Evolutionary conservation across 805 yeast species (phyloP).

Genomic region (Sugiyamaella smithiae): DNA sequence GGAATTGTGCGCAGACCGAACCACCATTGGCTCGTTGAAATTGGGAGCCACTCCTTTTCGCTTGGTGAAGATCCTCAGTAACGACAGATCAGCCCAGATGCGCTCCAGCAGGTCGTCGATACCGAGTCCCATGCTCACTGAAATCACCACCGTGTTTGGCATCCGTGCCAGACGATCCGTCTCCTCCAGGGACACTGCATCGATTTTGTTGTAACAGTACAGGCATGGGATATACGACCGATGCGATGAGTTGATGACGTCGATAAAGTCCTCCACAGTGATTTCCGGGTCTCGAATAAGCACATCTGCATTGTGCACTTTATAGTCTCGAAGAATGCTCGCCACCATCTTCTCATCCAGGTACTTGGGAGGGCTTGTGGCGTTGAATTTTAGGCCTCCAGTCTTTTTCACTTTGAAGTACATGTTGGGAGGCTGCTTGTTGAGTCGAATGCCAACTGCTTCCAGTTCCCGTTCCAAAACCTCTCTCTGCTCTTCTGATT

Average conservation of each 20-base stretch:
- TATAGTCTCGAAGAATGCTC: conserved; percentile 78
- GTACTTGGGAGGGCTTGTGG: conserved; percentile 76
- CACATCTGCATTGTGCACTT: conserved; percentile 91
- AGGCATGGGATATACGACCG: conserved; percentile 87
- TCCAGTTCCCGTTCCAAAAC: conserved; percentile 87
- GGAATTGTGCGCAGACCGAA: conserved; percentile 66
- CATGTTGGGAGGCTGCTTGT: conserved; percentile 77
- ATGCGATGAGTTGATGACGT: conserved; percentile 82
- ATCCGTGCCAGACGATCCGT: conserved; percentile 88
- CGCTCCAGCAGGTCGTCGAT: conserved; percentile 85
- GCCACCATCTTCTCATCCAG: conserved; percentile 77
- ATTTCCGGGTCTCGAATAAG: conserved; percentile 82
- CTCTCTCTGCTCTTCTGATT: conserved; percentile 82
- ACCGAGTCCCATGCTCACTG: conserved; percentile 86
- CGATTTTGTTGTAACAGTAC: conserved; percentile 92
- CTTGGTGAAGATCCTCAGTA: conserved; percentile 83
- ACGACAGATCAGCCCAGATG: conserved; percentile 83
- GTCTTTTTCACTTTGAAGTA: conserved; percentile 74
- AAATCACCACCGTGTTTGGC: conserved; percentile 91
- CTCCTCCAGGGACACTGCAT: conserved; percentile 92
- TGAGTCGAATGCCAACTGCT: conserved; percentile 88
- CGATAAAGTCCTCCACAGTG: conserved; percentile 91
- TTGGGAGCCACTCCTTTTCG: conserved; percentile 76
- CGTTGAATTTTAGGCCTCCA: conserved; percentile 87
- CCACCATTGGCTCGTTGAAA: conserved; percentile 87